phyloP scores from a whole-genome alignment of 345 rosid species.

The Aquilaria malaccensis region DNA sequence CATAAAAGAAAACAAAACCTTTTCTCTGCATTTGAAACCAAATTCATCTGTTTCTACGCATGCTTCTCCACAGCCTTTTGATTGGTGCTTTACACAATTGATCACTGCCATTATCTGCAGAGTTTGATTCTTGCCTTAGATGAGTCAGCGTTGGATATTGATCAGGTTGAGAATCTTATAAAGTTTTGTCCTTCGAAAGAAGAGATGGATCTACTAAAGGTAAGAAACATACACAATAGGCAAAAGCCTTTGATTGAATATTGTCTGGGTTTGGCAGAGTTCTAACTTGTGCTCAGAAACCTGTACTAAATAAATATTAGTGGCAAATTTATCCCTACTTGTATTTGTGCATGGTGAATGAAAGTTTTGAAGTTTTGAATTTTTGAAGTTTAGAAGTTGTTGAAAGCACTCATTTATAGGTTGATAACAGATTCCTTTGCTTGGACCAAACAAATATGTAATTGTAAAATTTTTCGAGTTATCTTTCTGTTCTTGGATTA shows the following conservation, averaged over 20 bases:
- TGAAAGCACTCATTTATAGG: no score
- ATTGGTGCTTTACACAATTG: constrained; percentile 7
- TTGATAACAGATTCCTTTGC: no score
- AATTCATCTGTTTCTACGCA: background rate
- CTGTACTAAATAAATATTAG: no score
- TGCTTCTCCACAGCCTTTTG: background rate
- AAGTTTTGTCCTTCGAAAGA: constrained; percentile 78
- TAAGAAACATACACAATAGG: constrained; percentile 9
- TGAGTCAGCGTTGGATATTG: constrained; percentile 59
- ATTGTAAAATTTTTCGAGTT: no score
- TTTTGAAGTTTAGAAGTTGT: no score
- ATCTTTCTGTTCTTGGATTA: no score
- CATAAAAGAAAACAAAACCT: no score
- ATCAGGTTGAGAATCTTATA: constrained; percentile 71
- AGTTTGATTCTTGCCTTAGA: constrained; percentile 64
- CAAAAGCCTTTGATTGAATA: background rate
- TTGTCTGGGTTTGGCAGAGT: no score
- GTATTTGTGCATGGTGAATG: background rate
- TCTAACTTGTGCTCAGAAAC: no score
- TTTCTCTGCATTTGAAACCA: no score
- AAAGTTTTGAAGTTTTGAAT: background rate
- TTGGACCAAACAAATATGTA: no score
- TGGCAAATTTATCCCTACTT: no score
- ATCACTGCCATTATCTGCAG: constrained; percentile 28
- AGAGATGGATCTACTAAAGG: constrained; percentile 63